Percentiles rank a stretch among this genome's conserved stretches.
These are phyloP conservation scores for Sphagnurus paluster DNA, from an alignment of 1,284 basidiomycete genomes.

Conservation along the genomic window DNA sequence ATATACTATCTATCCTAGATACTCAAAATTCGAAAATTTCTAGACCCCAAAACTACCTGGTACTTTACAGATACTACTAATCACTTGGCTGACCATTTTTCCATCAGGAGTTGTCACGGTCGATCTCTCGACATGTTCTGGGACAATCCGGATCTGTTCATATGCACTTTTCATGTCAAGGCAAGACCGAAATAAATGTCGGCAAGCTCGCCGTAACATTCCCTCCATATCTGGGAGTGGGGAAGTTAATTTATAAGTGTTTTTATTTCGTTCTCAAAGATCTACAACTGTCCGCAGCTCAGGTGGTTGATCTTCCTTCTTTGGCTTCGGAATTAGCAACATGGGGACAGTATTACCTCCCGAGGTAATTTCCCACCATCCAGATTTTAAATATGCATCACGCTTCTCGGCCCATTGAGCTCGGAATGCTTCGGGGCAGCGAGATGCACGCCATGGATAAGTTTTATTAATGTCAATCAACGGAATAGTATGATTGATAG, in stretches of 20 bases:
- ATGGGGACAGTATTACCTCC: slow-evolving; percentile 33
- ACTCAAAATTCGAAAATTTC: too few species aligned
- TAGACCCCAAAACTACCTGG: too few species aligned
- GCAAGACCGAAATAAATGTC: slow-evolving; percentile 23
- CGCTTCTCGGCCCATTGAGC: slow-evolving; percentile 27
- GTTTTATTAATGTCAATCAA: slow-evolving; percentile 29
- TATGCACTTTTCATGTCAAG: slow-evolving; percentile 35
- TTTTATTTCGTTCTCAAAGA: slow-evolving; percentile 22
- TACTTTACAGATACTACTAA: slow-evolving; percentile 18
- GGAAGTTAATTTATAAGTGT: slow-evolving; percentile 18
- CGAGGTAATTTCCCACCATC: slow-evolving; percentile 27
- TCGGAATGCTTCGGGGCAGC: slow-evolving; percentile 28
- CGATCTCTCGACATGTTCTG: slow-evolving; percentile 28
- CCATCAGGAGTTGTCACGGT: slow-evolving; percentile 30
- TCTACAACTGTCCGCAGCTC: slow-evolving; percentile 18
- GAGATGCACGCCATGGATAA: slow-evolving; percentile 27
- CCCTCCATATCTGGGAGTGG: slow-evolving; percentile 16
- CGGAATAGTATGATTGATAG: slow-evolving; percentile 34
- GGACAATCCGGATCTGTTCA: slow-evolving; percentile 33
- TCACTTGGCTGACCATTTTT: slow-evolving; percentile 31
- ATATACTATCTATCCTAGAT: too few species aligned
- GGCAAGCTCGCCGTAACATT: slow-evolving; percentile 17
- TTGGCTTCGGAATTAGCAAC: slow-evolving; percentile 22
- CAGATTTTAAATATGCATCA: slow-evolving; percentile 24
- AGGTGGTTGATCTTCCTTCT: slow-evolving; percentile 2